Evolutionary conservation across 257 asterid species (phyloP).

Genomic region (Nicotiana tomentosiformis): DNA sequence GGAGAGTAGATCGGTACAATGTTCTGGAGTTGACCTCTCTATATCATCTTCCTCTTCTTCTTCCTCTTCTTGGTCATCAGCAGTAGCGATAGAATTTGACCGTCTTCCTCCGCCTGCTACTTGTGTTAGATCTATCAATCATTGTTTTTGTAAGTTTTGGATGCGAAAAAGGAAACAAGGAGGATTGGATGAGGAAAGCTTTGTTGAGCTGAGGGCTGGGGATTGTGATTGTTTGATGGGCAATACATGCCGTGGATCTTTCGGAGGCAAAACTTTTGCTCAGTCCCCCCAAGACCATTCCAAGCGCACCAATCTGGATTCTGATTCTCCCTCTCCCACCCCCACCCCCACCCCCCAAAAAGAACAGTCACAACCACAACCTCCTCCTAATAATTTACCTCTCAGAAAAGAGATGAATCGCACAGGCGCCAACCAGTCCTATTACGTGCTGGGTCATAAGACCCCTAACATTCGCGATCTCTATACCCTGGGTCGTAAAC

Average conservation of each 20-base stretch:
- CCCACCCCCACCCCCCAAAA: slow-evolving; percentile 30
- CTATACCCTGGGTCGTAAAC: slow-evolving; percentile 67
- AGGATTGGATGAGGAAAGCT: slow-evolving; percentile 22
- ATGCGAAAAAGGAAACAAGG: not conserved
- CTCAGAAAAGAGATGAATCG: slow-evolving; percentile 60
- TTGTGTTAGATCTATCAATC: slow-evolving; percentile 15
- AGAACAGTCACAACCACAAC: not conserved
- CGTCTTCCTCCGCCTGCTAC: too few species aligned
- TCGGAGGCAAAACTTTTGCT: slow-evolving; percentile 46
- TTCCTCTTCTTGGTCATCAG: too few species aligned
- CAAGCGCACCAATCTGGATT: slow-evolving; percentile 29
- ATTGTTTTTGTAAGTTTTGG: too few species aligned
- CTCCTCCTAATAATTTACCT: slow-evolving; percentile 1
- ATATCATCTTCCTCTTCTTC: not conserved
- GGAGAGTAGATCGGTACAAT: not conserved
- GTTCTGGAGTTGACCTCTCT: not conserved
- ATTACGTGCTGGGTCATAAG: slow-evolving; percentile 64
- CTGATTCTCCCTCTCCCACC: slow-evolving; percentile 29
- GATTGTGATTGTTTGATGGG: slow-evolving; percentile 70
- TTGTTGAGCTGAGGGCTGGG: slow-evolving; percentile 13
- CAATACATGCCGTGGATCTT: slow-evolving; percentile 98
- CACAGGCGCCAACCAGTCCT: slow-evolving; percentile 43
- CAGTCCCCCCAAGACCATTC: slow-evolving; percentile 60
- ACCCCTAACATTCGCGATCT: slow-evolving; percentile 75
- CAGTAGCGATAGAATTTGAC: too few species aligned